These are phyloP conservation scores for Talaromyces marneffei DNA, from an alignment of 2,329 filamentous ascomycete genomes.

Conservation along the genomic window DNA sequence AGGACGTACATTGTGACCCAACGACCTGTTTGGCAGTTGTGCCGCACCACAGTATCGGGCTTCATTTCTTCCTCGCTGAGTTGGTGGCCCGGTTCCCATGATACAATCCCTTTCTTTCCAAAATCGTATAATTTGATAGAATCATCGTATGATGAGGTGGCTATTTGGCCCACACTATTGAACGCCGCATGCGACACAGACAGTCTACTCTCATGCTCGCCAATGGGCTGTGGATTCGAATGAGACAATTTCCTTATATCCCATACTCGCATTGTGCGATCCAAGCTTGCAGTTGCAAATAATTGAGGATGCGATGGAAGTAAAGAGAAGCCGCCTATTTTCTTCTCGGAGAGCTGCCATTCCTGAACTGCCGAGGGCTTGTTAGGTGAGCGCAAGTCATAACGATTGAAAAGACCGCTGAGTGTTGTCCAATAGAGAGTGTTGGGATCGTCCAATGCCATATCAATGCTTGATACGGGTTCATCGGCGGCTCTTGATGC, in stretches of 20 bases:
- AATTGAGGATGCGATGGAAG: constrained; percentile 76
- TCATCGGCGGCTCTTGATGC: constrained; percentile 63
- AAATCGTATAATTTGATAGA: constrained; percentile 90
- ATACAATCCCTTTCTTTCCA: constrained; percentile 47
- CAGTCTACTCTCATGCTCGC: constrained; percentile 73
- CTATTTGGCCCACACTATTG: constrained; percentile 76
- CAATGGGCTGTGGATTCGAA: constrained; percentile 63
- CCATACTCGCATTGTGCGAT: constrained; percentile 87
- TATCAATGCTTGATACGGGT: constrained; percentile 78
- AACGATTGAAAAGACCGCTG: constrained; percentile 69
- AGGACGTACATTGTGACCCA: constrained; percentile 74
- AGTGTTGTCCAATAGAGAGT: constrained; percentile 83
- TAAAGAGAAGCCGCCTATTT: constrained; percentile 89
- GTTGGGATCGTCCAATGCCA: constrained; percentile 64
- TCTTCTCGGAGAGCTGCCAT: constrained; percentile 79
- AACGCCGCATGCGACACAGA: constrained; percentile 92
- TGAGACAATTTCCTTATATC: constrained; percentile 70
- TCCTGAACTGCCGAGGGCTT: constrained; percentile 52
- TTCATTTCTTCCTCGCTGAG: constrained; percentile 60
- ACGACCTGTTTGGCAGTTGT: constrained; percentile 93
- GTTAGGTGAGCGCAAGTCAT: constrained; percentile 61
- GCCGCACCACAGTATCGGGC: constrained; percentile 63
- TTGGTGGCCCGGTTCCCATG: constrained; percentile 55
- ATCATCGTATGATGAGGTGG: constrained; percentile 91
- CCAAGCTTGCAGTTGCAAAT: constrained; percentile 80